Conservation (phyloP, 148 eudicot species). For the Limonium bicolor region DNA sequence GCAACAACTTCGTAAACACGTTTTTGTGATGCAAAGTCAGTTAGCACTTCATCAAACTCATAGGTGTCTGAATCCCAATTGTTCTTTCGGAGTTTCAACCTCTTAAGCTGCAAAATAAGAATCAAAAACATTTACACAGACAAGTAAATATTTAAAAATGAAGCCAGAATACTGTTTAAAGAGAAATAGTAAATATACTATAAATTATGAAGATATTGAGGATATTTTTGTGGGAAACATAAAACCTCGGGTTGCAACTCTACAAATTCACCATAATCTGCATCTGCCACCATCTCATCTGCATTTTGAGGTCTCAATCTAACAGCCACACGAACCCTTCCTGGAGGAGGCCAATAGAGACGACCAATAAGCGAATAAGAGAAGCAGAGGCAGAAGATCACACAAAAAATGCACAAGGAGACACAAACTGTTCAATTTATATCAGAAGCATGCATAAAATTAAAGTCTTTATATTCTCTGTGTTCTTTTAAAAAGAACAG, state of each 20-base stretch:
- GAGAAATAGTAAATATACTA: neutral
- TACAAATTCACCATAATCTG: slow-evolving; percentile 96
- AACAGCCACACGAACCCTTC: slow-evolving; percentile 92
- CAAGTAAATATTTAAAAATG: neutral
- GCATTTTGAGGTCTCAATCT: slow-evolving; percentile 89
- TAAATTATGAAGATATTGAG: neutral
- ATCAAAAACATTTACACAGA: neutral
- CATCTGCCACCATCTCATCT: slow-evolving; percentile 83
- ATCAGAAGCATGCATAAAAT: no score
- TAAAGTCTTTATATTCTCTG: no score
- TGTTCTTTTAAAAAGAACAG: no score
- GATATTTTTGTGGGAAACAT: neutral
- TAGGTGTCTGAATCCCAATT: slow-evolving; percentile 99
- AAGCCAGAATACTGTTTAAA: neutral
- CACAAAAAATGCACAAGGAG: no score
- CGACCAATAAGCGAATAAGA: no score
- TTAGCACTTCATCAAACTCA: slow-evolving; percentile 94
- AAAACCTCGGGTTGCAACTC: slow-evolving; percentile 88
- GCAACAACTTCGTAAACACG: slow-evolving; percentile 99
- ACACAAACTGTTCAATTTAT: no score
- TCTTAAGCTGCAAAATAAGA: slow-evolving; percentile 68
- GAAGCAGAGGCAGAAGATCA: no score
- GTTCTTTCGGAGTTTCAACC: slow-evolving; percentile 92
- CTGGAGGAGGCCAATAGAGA: no score
- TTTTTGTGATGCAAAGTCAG: slow-evolving; percentile 89